phyloP scores from a whole-genome alignment of 768 basidiomycete genomes.

The Rhodotorula sphaerocarpa region DNA sequence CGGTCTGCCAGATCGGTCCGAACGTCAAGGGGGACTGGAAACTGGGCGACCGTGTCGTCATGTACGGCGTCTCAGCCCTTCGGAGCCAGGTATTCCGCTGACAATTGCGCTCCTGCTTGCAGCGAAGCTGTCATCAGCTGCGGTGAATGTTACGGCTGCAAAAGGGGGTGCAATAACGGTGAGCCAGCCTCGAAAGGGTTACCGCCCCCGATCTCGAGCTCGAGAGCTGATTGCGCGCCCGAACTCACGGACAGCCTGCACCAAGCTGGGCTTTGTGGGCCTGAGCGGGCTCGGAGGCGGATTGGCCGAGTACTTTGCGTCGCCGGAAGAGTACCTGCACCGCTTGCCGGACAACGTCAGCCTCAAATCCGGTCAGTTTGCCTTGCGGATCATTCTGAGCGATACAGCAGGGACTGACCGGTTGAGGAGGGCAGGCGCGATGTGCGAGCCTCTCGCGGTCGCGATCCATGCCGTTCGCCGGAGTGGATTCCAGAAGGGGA shows the following conservation, averaged over 20 bases:
- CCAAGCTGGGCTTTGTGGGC: slow-evolving; percentile 32
- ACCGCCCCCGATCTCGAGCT: too few relatives aligned
- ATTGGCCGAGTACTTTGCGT: slow-evolving; percentile 47
- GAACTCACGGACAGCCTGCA: slow-evolving; percentile 10
- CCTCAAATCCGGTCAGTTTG: slow-evolving; percentile 40
- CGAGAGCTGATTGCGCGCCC: too few relatives aligned
- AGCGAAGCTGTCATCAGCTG: slow-evolving; percentile 50
- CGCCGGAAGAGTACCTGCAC: slow-evolving; percentile 44
- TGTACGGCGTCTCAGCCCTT: slow-evolving; percentile 3
- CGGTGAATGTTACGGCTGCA: slow-evolving; percentile 40
- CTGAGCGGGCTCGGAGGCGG: slow-evolving; percentile 43
- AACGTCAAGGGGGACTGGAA: slow-evolving; percentile 43
- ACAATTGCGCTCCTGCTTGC: not conserved
- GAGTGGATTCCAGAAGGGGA: slow-evolving; percentile 45
- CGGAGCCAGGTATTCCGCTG: not conserved
- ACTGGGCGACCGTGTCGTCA: slow-evolving; percentile 45
- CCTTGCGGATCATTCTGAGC: too few relatives aligned
- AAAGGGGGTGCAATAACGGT: slow-evolving; percentile 40
- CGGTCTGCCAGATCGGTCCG: slow-evolving; percentile 39
- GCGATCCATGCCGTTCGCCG: slow-evolving; percentile 50
- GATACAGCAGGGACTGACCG: too few relatives aligned
- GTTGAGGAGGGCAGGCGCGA: slow-evolving; percentile 42
- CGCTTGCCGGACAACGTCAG: slow-evolving; percentile 45
- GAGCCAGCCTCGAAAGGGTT: too few relatives aligned
- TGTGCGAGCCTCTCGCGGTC: slow-evolving; percentile 50